phyloP scores from a whole-genome alignment of 2,329 filamentous ascomycete genomes.

The Triangularia setosa region DNA sequence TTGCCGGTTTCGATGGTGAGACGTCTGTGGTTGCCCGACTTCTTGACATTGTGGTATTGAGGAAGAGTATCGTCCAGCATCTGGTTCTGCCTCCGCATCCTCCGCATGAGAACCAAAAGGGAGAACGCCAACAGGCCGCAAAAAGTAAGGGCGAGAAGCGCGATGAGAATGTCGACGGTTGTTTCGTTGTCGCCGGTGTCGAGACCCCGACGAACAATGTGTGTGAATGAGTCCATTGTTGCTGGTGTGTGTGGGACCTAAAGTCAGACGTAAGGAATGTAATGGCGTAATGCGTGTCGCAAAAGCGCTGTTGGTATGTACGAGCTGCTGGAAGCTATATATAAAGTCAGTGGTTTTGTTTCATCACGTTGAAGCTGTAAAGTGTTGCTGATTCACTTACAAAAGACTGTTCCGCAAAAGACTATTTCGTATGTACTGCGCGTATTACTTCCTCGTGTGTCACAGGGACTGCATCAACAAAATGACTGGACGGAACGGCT shows the following conservation, averaged over 20 bases:
- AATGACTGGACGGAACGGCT: slow-evolving; percentile 47
- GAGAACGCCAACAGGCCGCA: slow-evolving; percentile 65
- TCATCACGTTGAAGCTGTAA: too few species aligned
- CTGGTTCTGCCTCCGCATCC: slow-evolving; percentile 49
- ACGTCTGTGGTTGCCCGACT: slow-evolving; percentile 49
- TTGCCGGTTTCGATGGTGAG: slow-evolving; percentile 56
- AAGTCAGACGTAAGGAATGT: slow-evolving; percentile 15
- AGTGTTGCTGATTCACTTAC: slow-evolving; percentile 12
- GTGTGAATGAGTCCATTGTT: slow-evolving; percentile 38
- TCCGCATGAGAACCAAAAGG: slow-evolving; percentile 68
- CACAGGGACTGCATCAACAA: slow-evolving; percentile 19
- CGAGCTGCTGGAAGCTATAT: slow-evolving; percentile 4
- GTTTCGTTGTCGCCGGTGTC: slow-evolving; percentile 40
- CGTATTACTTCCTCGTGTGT: slow-evolving; percentile 11
- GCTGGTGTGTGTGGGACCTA: slow-evolving; percentile 5
- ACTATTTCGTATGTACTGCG: slow-evolving; percentile 14
- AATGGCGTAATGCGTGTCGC: slow-evolving; percentile 7
- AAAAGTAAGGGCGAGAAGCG: slow-evolving; percentile 73
- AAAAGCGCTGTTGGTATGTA: slow-evolving; percentile 6
- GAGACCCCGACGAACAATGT: slow-evolving; percentile 41
- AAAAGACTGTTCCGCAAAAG: slow-evolving; percentile 18
- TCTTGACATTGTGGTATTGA: slow-evolving; percentile 54
- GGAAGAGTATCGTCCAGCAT: slow-evolving; percentile 57
- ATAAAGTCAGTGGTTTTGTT: background rate
- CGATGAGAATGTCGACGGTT: slow-evolving; percentile 74